Conservation (phyloP, 805 yeast genomes). For the Yarrowia osloensis region DNA sequence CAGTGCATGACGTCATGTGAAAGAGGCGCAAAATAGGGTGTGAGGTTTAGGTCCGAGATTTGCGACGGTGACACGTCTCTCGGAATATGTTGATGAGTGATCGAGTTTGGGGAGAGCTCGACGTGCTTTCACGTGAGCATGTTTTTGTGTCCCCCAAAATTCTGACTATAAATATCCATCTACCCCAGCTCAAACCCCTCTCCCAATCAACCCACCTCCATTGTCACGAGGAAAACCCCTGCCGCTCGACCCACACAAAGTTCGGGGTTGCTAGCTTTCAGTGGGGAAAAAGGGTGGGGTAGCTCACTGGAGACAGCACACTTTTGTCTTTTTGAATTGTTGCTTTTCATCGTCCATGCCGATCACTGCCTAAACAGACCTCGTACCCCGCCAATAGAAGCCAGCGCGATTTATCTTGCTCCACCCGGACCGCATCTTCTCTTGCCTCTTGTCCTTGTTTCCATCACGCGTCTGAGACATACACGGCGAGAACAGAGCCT, state of each 20-base stretch:
- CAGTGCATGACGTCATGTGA: neutral
- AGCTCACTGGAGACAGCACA: neutral
- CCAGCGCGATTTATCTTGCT: conserved; percentile 13
- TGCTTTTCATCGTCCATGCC: neutral
- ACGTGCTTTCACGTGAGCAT: neutral
- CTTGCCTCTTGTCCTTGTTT: neutral
- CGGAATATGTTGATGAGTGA: too few relatives aligned
- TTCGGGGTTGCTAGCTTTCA: neutral
- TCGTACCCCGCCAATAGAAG: conserved; percentile 23
- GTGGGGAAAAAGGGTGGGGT: conserved; percentile 30
- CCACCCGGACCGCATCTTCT: neutral
- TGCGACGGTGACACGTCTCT: too few relatives aligned
- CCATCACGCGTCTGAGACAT: neutral
- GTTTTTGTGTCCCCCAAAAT: too few relatives aligned
- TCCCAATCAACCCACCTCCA: too few relatives aligned
- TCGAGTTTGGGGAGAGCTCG: too few relatives aligned
- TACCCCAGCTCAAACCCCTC: too few relatives aligned
- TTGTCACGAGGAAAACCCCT: neutral
- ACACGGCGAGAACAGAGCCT: neutral
- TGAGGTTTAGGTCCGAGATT: neutral
- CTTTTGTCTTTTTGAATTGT: neutral
- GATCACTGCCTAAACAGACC: neutral
- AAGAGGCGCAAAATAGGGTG: neutral
- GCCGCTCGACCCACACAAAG: neutral
- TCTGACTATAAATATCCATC: too few relatives aligned